Percentiles rank a stretch among this genome's conserved stretches.
Conservation (phyloP, 1,284 basidiomycete genomes). For the Mixia osmundae region DNA sequence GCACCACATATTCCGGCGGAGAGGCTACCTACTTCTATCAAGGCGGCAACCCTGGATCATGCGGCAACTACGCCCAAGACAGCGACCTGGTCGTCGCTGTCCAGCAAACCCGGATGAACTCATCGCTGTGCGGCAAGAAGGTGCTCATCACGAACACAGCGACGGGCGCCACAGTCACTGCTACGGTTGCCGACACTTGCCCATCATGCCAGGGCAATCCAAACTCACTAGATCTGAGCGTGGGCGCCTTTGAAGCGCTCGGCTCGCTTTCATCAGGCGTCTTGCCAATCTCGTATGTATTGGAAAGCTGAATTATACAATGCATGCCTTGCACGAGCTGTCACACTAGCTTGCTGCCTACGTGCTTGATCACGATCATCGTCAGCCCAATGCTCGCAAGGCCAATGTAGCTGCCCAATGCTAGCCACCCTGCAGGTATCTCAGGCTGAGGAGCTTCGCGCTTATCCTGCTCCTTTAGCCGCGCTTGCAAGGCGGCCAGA, state of each 20-base stretch:
- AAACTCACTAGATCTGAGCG: slow-evolving; percentile 41
- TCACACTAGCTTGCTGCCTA: too few relatives aligned
- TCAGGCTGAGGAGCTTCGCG: too few relatives aligned
- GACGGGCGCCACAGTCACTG: slow-evolving; percentile 6
- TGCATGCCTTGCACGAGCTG: too few relatives aligned
- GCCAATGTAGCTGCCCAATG: too few relatives aligned
- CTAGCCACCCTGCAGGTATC: too few relatives aligned
- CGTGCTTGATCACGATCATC: too few relatives aligned
- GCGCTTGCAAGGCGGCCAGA: too few relatives aligned
- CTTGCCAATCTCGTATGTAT: too few relatives aligned
- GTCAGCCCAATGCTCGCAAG: too few relatives aligned
- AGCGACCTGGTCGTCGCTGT: slow-evolving; percentile 43
- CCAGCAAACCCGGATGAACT: slow-evolving; percentile 14
- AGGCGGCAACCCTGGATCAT: slow-evolving; percentile 5
- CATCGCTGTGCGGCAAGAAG: slow-evolving; percentile 29
- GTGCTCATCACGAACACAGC: slow-evolving; percentile 37
- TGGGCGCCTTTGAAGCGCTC: slow-evolving; percentile 40
- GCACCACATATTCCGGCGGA: neutral
- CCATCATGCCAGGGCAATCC: slow-evolving; percentile 39
- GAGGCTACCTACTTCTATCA: slow-evolving; percentile 2
- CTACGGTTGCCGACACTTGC: slow-evolving; percentile 36
- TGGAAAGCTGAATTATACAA: too few relatives aligned
- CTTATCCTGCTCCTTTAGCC: too few relatives aligned
- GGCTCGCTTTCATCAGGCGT: slow-evolving; percentile 22
- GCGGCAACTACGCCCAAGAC: neutral